Evolutionary conservation across 2,329 filamentous ascomycete genomes (phyloP).

Genomic region (Ascosphaera pollenicola): DNA sequence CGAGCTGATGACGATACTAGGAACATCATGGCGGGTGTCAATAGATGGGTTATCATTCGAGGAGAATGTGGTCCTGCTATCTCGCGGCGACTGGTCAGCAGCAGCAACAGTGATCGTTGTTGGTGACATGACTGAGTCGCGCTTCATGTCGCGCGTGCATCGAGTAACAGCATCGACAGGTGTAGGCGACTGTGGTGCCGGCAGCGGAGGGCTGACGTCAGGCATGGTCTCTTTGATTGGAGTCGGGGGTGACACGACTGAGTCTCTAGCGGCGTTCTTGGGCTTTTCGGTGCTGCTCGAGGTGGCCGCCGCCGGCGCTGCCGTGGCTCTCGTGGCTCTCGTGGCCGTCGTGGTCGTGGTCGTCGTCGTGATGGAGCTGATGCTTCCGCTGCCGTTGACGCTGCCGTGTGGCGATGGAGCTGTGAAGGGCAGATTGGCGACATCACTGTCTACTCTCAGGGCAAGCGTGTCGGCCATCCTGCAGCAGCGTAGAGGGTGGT

Average conservation of each 20-base stretch:
- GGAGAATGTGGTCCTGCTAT: not conserved
- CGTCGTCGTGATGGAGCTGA: not conserved
- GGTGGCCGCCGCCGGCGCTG: too few species aligned
- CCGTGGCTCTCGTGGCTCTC: too few species aligned
- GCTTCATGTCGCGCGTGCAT: not conserved
- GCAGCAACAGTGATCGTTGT: not conserved
- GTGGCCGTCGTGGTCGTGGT: too few species aligned
- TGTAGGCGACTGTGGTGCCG: not conserved
- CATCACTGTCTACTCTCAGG: too few species aligned
- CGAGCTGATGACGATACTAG: not conserved
- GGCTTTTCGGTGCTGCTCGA: too few species aligned
- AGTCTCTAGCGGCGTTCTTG: too few species aligned
- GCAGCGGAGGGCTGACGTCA: too few species aligned
- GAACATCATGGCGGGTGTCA: not conserved
- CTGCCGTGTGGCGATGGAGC: not conserved
- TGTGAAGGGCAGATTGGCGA: too few species aligned
- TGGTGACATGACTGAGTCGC: not conserved
- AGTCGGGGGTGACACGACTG: too few species aligned
- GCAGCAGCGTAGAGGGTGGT: too few species aligned
- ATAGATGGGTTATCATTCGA: not conserved
- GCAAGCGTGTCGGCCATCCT: too few species aligned
- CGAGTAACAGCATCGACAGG: not conserved
- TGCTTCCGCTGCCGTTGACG: not conserved
- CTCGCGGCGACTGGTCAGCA: not conserved
- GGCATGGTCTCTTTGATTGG: too few species aligned